Evolutionary conservation across 2,329 filamentous ascomycete genomes (phyloP), one percentile per base, ranked within the genome.

Genomic region (Neofusicoccum parvum): DNA sequence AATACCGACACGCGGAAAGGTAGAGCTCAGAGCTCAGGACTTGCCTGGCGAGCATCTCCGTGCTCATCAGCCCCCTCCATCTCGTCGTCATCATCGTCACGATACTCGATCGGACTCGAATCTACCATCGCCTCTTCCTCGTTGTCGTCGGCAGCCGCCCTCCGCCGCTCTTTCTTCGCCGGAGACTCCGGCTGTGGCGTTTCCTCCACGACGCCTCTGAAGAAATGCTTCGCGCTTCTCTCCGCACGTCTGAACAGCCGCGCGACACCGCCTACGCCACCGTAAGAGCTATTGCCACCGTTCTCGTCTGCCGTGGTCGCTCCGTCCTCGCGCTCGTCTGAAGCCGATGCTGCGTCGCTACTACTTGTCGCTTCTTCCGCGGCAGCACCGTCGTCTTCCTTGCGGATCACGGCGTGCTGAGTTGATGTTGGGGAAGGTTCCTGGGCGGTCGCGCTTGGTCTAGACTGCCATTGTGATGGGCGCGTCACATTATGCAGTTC

Each of bases 151-250:
- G 41, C 41, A 45, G 10, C 27, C 11, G 14, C 27, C 5, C 3
- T 27, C n/a, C 37, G 27, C 9, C 43, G 14, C 27, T 12, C 7
- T n/a, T 23, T 60, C 5, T n/a, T 39, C 5, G n/a, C 11, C 15
- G 56, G 56, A 9, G 39, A 36, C 17, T 60, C 56, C 56, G 56
- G 56, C 14, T 36, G 56, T 32, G 56, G 56, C 20, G 56, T 60
- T n/a, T 60, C 56, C 12, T 48, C 43, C n/a, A 60, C 56, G 10
- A 34, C 27, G 12, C 56, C 56, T 3, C 27, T 36, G 14, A 37
- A 48, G 43, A 46, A 60, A 27, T 43, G 36, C n/a, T 23, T 17
- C 15, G 56, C 56, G 10, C 6, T 10, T 15, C 32, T 46, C 27
- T 60, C 56, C 11, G 41, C 43, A 3, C n/a, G 27, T n/a, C 11